Evolutionary conservation across 2,329 filamentous ascomycete species (phyloP).

Genomic region (Penicillium sp.): DNA sequence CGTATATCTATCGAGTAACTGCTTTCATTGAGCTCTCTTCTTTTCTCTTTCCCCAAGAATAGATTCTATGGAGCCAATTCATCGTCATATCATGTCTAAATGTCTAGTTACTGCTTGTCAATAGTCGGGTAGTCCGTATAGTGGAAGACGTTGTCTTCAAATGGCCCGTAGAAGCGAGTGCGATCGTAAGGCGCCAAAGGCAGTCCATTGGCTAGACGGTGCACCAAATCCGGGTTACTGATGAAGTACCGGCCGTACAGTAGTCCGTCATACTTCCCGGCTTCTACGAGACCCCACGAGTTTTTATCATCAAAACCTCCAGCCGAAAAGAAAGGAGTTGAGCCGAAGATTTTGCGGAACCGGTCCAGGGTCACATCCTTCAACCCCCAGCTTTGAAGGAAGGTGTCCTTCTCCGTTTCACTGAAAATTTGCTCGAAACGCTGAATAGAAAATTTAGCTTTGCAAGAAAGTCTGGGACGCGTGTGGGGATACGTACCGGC

Average conservation of each 20-base stretch:
- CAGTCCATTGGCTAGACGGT: constrained; percentile 47
- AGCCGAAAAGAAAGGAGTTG: constrained; percentile 60
- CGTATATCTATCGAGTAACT: no score
- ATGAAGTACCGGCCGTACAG: constrained; percentile 55
- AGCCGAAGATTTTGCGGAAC: constrained; percentile 57
- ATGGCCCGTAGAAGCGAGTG: constrained; percentile 49
- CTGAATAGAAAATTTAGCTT: constrained; percentile 11
- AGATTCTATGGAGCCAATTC: neutral
- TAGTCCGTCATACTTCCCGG: constrained; percentile 53
- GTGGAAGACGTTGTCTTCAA: constrained; percentile 37
- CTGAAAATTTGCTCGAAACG: constrained; percentile 59
- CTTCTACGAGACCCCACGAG: constrained; percentile 54
- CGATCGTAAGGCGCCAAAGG: constrained; percentile 51
- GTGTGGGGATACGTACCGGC: constrained; percentile 38
- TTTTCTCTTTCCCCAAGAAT: neutral
- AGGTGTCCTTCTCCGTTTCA: constrained; percentile 53
- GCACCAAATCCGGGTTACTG: constrained; percentile 55
- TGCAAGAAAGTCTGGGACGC: neutral
- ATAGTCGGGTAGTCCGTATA: constrained; percentile 36
- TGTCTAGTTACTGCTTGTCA: constrained; percentile 7
- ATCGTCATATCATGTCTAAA: constrained; percentile 4
- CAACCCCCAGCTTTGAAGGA: constrained; percentile 55
- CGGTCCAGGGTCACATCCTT: constrained; percentile 49
- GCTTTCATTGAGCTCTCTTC: neutral
- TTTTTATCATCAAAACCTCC: constrained; percentile 60